phyloP scores from a whole-genome alignment of 192 early-diverging fungal genomes.

The Geosiphon pyriformis region DNA sequence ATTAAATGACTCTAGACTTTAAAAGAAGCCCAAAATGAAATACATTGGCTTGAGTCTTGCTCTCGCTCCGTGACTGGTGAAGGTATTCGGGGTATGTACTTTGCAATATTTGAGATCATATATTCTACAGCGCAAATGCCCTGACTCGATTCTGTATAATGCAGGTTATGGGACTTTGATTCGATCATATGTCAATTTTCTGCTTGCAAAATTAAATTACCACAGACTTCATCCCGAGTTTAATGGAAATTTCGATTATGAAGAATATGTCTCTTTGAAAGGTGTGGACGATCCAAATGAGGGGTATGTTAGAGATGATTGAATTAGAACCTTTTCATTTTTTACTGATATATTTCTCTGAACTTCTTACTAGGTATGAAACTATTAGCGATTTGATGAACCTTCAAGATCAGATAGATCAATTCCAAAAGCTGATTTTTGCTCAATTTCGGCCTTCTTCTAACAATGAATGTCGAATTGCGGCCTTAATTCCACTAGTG shows the following conservation, averaged over 20 bases:
- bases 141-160: not conserved
- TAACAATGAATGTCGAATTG: slow-evolving; percentile 93
- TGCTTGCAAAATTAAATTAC: slow-evolving; percentile 87
- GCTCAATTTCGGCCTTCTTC: slow-evolving; percentile 69
- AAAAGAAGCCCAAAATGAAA: slow-evolving; percentile 76
- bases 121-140: not conserved
- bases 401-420: slow-evolving; percentile 87
- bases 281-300: slow-evolving; percentile 97
- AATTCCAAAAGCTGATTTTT: slow-evolving; percentile 88
- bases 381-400: slow-evolving; percentile 92
- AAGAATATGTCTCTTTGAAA: slow-evolving; percentile 91
- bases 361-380: slow-evolving; percentile 63
- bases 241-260: slow-evolving; percentile 93
- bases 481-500: slow-evolving; percentile 92
- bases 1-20: too few species aligned
- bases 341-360: not conserved
- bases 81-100: slow-evolving; percentile 31
- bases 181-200: slow-evolving; percentile 82
- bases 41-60: slow-evolving; percentile 78
- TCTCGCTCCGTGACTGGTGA: slow-evolving; percentile 47
- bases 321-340: not conserved
- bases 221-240: slow-evolving; percentile 90
- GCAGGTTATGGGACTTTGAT: slow-evolving; percentile 79
- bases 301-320: slow-evolving; percentile 51
- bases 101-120: not conserved